Evolutionary conservation across 257 asterid genomes (phyloP).

Genomic region (Solanum gandarillasii): DNA sequence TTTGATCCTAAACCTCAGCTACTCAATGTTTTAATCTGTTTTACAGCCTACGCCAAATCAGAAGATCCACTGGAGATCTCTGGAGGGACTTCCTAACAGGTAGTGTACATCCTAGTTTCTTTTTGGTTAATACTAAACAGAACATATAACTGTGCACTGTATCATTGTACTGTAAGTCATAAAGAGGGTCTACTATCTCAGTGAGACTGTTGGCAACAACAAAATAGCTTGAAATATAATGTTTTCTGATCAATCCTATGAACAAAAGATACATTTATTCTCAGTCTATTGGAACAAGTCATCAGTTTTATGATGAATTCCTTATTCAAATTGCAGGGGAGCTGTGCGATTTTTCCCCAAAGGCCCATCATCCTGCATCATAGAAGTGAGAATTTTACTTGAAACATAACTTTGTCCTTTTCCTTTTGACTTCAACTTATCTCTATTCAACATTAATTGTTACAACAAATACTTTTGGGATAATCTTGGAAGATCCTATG

Average conservation of each 20-base stretch:
- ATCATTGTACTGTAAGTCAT: neutral
- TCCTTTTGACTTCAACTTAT: neutral
- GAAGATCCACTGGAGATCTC: constrained; percentile 93
- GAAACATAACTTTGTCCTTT: neutral
- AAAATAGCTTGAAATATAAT: neutral
- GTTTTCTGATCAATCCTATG: neutral
- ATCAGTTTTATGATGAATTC: neutral
- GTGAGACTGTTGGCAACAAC: neutral
- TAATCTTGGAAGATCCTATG: neutral
- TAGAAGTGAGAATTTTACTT: constrained; percentile 50
- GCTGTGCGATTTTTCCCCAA: constrained; percentile 87
- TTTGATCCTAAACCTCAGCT: neutral
- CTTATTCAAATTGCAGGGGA: constrained; percentile 52
- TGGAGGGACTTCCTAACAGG: constrained; percentile 97
- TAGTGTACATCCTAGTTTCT: neutral
- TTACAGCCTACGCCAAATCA: constrained; percentile 79
- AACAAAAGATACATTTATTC: neutral
- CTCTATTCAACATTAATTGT: neutral
- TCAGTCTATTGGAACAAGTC: neutral
- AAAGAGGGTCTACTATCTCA: neutral
- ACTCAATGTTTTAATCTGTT: neutral
- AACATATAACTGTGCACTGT: neutral
- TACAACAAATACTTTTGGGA: neutral
- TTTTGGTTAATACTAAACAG: neutral
- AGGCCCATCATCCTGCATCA: constrained; percentile 60